Conservation (phyloP, 768 basidiomycete species). For the Paxillus rubicundulus region DNA sequence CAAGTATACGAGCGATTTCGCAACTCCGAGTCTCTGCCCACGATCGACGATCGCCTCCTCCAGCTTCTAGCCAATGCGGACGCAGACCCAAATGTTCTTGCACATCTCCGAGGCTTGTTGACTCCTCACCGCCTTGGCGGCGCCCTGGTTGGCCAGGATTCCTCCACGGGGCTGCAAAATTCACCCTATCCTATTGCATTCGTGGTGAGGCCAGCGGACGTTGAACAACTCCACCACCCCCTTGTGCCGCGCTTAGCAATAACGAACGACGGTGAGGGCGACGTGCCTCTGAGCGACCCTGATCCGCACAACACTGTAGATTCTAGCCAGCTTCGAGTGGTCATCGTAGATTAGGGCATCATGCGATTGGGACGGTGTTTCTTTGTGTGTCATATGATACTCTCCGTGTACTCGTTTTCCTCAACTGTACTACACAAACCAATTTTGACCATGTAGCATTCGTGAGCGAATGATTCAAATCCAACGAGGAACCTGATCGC, state of each 20-base stretch:
- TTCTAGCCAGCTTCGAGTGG: too few species aligned
- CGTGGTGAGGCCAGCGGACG: slow-evolving; percentile 16
- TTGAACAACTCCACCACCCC: not conserved
- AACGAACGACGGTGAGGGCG: too few species aligned
- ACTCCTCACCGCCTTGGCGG: not conserved
- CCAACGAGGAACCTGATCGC: not conserved
- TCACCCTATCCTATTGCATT: slow-evolving; percentile 20
- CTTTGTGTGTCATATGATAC: too few species aligned
- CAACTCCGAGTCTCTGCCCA: not conserved
- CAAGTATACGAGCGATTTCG: slow-evolving; percentile 9
- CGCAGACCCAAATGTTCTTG: not conserved
- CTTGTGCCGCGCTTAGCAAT: not conserved
- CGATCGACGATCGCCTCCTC: not conserved
- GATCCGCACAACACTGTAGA: too few species aligned
- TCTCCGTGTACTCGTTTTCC: too few species aligned
- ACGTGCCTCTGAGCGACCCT: too few species aligned
- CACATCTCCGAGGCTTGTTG: not conserved
- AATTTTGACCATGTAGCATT: not conserved
- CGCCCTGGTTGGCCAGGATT: not conserved
- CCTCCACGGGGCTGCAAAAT: not conserved
- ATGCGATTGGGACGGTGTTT: too few species aligned
- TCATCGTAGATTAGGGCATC: too few species aligned
- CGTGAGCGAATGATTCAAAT: not conserved
- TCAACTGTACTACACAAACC: too few species aligned
- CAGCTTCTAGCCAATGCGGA: not conserved